Percentiles rank a stretch among this genome's conserved stretches.
Evolutionary conservation across 2,329 filamentous ascomycete species (phyloP).

Genomic region (Clonostachys sp.): DNA sequence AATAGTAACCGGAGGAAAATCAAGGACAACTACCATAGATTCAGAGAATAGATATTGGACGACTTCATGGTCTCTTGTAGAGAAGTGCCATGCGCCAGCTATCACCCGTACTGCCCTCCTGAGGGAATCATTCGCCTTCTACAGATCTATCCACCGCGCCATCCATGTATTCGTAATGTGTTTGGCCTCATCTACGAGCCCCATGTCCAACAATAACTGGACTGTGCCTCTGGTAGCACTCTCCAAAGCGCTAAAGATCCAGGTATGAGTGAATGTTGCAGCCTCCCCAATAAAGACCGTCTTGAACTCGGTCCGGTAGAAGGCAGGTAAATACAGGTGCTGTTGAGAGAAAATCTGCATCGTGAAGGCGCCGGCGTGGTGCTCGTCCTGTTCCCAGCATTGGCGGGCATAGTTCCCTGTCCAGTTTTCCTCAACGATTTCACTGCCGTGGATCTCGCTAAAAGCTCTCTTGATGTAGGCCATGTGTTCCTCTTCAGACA

Average conservation of each 20-base stretch:
- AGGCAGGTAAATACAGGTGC: slow-evolving; percentile 65
- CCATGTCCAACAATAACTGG: slow-evolving; percentile 49
- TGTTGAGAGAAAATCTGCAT: slow-evolving; percentile 59
- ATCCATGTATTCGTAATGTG: slow-evolving; percentile 3
- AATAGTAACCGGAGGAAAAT: too few relatives aligned
- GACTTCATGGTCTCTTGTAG: too few relatives aligned
- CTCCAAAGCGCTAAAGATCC: slow-evolving; percentile 65
- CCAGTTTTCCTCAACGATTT: slow-evolving; percentile 35
- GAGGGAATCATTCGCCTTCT: background rate
- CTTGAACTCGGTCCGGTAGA: slow-evolving; percentile 62
- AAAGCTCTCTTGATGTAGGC: slow-evolving; percentile 60
- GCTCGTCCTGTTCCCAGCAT: slow-evolving; percentile 61
- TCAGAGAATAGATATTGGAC: too few relatives aligned
- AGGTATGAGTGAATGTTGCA: slow-evolving; percentile 67
- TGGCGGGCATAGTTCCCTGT: slow-evolving; percentile 61
- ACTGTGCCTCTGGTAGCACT: slow-evolving; percentile 61
- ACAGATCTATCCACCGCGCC: slow-evolving; percentile 2
- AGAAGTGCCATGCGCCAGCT: too few relatives aligned
- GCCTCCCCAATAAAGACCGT: slow-evolving; percentile 67
- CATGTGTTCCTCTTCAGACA: slow-evolving; percentile 57
- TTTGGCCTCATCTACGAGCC: slow-evolving; percentile 12
- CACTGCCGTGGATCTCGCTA: slow-evolving; percentile 56
- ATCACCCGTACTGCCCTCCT: too few relatives aligned
- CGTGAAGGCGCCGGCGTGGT: slow-evolving; percentile 60
- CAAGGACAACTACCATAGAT: too few relatives aligned